Evolutionary conservation across 176 grass and related monocot genomes (phyloP).

Genomic region (Hordeum marinum): DNA sequence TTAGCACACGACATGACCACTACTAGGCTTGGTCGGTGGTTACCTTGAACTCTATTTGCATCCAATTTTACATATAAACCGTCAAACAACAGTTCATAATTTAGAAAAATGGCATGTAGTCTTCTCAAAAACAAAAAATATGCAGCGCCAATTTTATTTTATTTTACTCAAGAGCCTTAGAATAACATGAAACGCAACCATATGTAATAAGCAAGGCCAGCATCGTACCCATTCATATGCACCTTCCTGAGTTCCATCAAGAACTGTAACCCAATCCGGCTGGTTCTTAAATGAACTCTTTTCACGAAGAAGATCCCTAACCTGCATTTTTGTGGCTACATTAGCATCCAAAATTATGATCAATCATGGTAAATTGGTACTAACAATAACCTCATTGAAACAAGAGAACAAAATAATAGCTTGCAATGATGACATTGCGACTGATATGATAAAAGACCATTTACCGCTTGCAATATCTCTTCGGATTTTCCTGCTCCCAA

Average conservation of each 20-base stretch:
- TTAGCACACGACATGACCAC: neutral
- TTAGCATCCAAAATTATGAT: neutral
- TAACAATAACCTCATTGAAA: neutral
- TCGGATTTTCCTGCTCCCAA: slow-evolving; percentile 76
- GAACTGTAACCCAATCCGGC: slow-evolving; percentile 75
- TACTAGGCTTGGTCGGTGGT: neutral
- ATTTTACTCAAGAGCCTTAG: neutral
- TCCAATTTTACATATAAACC: neutral
- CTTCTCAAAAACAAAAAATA: neutral
- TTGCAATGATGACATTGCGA: neutral
- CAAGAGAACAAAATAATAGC: neutral
- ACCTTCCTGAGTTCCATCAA: slow-evolving; percentile 95
- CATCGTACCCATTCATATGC: slow-evolving; percentile 95
- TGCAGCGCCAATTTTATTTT: no score
- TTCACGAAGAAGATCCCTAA: slow-evolving; percentile 74
- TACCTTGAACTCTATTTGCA: neutral
- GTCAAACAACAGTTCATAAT: neutral
- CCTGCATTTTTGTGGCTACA: slow-evolving; percentile 37
- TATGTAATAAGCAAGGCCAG: neutral
- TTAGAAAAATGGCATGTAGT: neutral
- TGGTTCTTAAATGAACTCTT: slow-evolving; percentile 78
- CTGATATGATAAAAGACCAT: neutral
- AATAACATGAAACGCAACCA: neutral
- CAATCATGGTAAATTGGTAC: neutral
- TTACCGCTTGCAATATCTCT: slow-evolving; percentile 83